Percentiles rank a stretch among this genome's conserved stretches.
These are phyloP conservation scores for Moesziomyces aphidis DNA, from an alignment of 1,284 basidiomycete species.

Conservation along the genomic window DNA sequence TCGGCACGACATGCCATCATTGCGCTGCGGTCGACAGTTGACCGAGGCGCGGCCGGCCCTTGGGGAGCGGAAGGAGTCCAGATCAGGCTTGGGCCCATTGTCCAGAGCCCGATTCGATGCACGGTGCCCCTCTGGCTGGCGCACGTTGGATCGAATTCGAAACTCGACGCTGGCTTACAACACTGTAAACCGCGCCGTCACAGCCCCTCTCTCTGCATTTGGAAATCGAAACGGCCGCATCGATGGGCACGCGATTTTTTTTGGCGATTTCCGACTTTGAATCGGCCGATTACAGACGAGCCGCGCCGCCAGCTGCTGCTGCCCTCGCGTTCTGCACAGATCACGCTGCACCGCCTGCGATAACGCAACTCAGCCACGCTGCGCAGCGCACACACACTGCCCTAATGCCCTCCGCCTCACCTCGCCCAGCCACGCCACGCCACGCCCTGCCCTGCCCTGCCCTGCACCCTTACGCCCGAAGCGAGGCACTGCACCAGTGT, in stretches of 20 bases:
- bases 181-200: too few relatives aligned
- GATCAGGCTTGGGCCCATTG: neutral
- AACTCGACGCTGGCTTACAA: neutral
- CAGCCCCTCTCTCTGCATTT: neutral
- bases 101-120: neutral
- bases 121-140: neutral
- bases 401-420: neutral
- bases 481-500: constrained; percentile 17
- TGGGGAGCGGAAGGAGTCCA: neutral
- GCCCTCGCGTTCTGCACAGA: neutral
- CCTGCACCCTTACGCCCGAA: constrained; percentile 7
- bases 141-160: neutral
- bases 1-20: neutral
- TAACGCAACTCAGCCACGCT: neutral
- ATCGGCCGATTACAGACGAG: constrained; percentile 11
- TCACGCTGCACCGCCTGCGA: constrained; percentile 5
- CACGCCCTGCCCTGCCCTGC: neutral
- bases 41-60: too few relatives aligned
- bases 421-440: constrained; percentile 6
- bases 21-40: too few relatives aligned
- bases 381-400: neutral
- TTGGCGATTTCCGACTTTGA: neutral
- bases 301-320: neutral
- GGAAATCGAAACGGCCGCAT: neutral
- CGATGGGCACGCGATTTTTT: constrained; percentile 1